Evolutionary conservation across 2,329 filamentous ascomycete genomes (phyloP), one percentile per base, ranked within the genome.

Genomic region (Trichoderma guizhouense): DNA sequence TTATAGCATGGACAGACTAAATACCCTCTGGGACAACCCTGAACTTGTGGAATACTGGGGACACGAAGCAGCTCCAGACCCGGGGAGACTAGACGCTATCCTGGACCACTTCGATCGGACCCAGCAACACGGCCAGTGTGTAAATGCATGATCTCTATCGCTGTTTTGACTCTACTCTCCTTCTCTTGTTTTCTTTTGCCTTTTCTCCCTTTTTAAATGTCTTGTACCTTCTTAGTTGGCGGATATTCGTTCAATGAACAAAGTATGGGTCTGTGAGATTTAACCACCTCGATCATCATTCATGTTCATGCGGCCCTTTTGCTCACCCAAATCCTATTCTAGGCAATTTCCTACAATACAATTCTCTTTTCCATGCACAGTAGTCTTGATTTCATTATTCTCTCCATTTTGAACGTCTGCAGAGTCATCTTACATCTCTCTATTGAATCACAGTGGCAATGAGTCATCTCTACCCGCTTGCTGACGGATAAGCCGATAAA

Each of bases 321-420:
- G 11, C 21, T 24, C 21, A 0, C 11, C n/a, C 11, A 14, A 24
- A 14, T 14, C 1, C 21, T 53, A 3, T 24, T 6, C 18, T 51
- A 51, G 4, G 43, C 0, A 21, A 21, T 51, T 7, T 12, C 47
- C 0, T 24, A 24, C 5, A 14, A 3, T 24, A 14, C 11, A 51
- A 5, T 51, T 21, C 4, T 14, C 7, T 53, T 21, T 21, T 12
- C 5, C 1, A 24, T 53, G 5, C 7, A 43, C 39, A n/a, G 39
- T 53, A 7, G 2, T 1, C 1, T 3, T 7, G 0, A 3, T 53
- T 1, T 7, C n/a, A 24, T 0, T 14, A 53, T 53, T 53, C 47
- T 53, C 47, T 53, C 11, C 11, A 21, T 53, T 0, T 53, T 53
- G 21, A 53, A 14, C n/a, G 21, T 53, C 11, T 14, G 21, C 2